Evolutionary conservation across 2,329 filamentous ascomycete species (phyloP).

Genomic region (Diaporthe amygdali): DNA sequence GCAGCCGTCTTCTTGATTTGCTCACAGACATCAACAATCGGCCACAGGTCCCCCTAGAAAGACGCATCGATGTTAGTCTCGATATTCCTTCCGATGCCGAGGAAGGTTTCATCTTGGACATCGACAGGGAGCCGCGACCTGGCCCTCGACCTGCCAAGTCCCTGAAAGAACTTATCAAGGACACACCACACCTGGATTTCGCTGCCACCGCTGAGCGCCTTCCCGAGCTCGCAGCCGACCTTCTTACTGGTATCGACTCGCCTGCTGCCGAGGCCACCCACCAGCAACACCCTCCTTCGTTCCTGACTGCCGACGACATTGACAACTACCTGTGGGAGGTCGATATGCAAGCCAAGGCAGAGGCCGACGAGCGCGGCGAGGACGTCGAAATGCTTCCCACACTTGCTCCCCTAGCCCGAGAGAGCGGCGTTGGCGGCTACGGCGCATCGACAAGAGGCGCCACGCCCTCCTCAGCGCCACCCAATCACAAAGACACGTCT

Average conservation of each 20-base stretch:
- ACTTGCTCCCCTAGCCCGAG: slow-evolving; percentile 54
- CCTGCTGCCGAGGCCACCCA: slow-evolving; percentile 48
- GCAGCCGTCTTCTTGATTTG: slow-evolving; percentile 84
- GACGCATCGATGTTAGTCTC: slow-evolving; percentile 74
- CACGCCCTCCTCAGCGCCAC: slow-evolving; percentile 12
- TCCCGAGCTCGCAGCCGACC: slow-evolving; percentile 59
- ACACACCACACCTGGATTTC: slow-evolving; percentile 58
- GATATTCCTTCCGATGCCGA: slow-evolving; percentile 48
- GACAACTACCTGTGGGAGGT: slow-evolving; percentile 75
- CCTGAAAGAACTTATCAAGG: slow-evolving; percentile 54
- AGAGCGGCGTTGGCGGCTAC: slow-evolving; percentile 41
- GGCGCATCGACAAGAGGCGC: slow-evolving; percentile 42
- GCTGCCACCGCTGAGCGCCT: slow-evolving; percentile 65
- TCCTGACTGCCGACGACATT: slow-evolving; percentile 72
- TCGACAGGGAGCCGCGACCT: slow-evolving; percentile 71
- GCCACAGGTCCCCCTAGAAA: slow-evolving; percentile 74
- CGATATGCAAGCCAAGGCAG: slow-evolving; percentile 55
- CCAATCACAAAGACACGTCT: slow-evolving; percentile 42
- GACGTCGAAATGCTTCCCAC: slow-evolving; percentile 46
- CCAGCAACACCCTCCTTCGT: slow-evolving; percentile 65
- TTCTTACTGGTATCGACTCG: slow-evolving; percentile 46
- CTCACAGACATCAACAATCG: slow-evolving; percentile 89
- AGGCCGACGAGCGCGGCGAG: slow-evolving; percentile 38
- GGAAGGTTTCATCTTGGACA: slow-evolving; percentile 73
- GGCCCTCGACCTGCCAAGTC: slow-evolving; percentile 51